A percentile compares a stretch with the other conserved stretches of the same genome.
phyloP scores from a whole-genome alignment of 2,329 filamentous ascomycete genomes.

The Aspergillus tanneri region DNA sequence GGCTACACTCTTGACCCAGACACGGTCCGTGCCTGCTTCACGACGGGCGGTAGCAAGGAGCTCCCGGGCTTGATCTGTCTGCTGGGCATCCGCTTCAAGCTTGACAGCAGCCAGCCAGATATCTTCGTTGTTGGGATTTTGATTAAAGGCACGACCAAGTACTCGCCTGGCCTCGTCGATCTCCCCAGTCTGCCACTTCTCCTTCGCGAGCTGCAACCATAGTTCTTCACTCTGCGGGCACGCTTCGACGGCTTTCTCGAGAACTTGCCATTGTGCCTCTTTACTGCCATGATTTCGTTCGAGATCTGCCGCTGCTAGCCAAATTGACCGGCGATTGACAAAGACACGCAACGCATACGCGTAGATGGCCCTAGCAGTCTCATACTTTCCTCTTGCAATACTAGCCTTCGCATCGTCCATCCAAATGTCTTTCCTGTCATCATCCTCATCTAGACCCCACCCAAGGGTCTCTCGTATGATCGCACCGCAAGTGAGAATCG shows the following conservation, averaged over 20 bases:
- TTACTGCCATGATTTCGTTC: slow-evolving; percentile 85
- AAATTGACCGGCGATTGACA: slow-evolving; percentile 80
- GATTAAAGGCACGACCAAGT: slow-evolving; percentile 84
- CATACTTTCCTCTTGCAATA: slow-evolving; percentile 77
- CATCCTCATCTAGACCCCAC: slow-evolving; percentile 91
- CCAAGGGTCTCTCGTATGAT: slow-evolving; percentile 92
- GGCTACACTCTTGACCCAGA: slow-evolving; percentile 94
- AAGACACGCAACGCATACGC: slow-evolving; percentile 88
- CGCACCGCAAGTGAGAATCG: slow-evolving; percentile 77
- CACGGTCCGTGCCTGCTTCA: slow-evolving; percentile 89
- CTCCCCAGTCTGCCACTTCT: slow-evolving; percentile 87
- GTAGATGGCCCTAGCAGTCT: slow-evolving; percentile 90
- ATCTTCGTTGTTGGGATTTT: slow-evolving; percentile 95
- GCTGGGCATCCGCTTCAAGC: slow-evolving; percentile 84
- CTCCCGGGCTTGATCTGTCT: slow-evolving; percentile 76
- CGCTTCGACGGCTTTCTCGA: slow-evolving; percentile 91
- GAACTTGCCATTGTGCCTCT: slow-evolving; percentile 76
- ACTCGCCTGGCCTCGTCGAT: slow-evolving; percentile 83
- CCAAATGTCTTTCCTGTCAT: slow-evolving; percentile 94
- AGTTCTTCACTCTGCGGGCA: slow-evolving; percentile 88
- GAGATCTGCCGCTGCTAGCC: slow-evolving; percentile 86
- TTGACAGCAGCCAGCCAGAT: slow-evolving; percentile 97
- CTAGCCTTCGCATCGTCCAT: slow-evolving; percentile 86
- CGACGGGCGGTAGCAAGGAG: slow-evolving; percentile 79
- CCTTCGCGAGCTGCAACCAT: slow-evolving; percentile 94